A percentile compares a stretch with the other conserved stretches of the same genome.
Conservation (phyloP, 345 rosid genomes). For the Jatropha curcas region DNA sequence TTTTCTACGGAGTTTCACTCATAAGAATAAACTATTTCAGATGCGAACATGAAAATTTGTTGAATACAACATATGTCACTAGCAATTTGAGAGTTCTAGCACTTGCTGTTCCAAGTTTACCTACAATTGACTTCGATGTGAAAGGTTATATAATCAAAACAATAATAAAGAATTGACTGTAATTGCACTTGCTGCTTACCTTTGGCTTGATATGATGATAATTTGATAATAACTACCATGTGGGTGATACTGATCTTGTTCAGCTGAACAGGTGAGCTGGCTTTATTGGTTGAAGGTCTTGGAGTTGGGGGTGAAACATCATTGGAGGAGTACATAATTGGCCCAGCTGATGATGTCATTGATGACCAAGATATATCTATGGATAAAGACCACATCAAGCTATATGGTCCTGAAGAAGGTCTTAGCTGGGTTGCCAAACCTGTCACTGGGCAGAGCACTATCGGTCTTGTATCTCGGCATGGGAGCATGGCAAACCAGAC, state of each 20-base stretch:
- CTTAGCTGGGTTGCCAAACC: conserved; percentile 89
- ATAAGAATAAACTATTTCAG: too few relatives aligned
- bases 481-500: conserved; percentile 66
- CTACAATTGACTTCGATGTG: too few relatives aligned
- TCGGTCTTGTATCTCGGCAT: conserved; percentile 62
- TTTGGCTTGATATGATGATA: background rate
- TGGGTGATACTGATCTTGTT: conserved; percentile 22
- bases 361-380: conserved; percentile 65
- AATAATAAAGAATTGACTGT: background rate
- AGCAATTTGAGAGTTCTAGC: too few relatives aligned
- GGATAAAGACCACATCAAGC: conserved; percentile 74
- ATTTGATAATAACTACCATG: background rate
- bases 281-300: conserved; percentile 92
- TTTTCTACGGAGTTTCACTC: too few relatives aligned
- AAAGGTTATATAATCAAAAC: too few relatives aligned
- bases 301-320: conserved; percentile 82
- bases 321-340: conserved; percentile 85
- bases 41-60: too few relatives aligned
- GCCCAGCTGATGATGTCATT: conserved; percentile 52
- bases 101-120: too few relatives aligned
- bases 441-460: conserved; percentile 61
- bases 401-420: conserved; percentile 86
- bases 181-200: background rate
- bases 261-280: conserved; percentile 88
- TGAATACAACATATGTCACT: too few relatives aligned